Base-by-base conservation (phyloP, 129 eudicot genomes). In the Ambrosia trifida region DNA sequence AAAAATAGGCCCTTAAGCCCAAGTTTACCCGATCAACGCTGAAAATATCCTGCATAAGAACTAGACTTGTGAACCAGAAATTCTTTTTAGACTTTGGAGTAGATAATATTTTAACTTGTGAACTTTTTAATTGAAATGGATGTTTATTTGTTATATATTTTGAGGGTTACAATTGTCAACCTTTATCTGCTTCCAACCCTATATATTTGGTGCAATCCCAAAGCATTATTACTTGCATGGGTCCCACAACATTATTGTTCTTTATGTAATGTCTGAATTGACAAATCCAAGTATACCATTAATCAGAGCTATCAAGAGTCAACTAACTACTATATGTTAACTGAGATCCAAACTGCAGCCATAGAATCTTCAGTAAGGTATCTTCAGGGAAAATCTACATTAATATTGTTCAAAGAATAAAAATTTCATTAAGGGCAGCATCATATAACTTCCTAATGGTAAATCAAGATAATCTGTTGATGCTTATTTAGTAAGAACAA, bases 361-460 rank as follows among this genome's bases (percentile, higher is more conserved):
- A 79, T 45, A 67, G 65, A 67, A 64, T 69, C 81, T 83, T 83
- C 69, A 72, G 43, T 52, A 59, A 71, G 58, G 66, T 72, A 51
- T 78, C 84, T 76, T 81, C 83, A 60, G 58, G 51, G 45, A 41
- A 57, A 73, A 77, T 84, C 85, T 69, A 80, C 84, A 75, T 49
- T 72, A 8, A 38, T 36, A 38, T 64, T 49, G 58, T 59, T 47
- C 81, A 65, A 53, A 81, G 60, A 70, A 61, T 24, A 19, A 78
- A 78, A 78, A 60, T 52, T 51, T 65, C 28, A 80, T 35, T 19
- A 77, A 76, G 72, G 40, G 24, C 32, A 58, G 43, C 14, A 58
- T 35, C 14, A 60, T 69, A 46, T 70, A 51, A 41, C 8, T 77
- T 61, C 70, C 76, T 60, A 4, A 62, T 77, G 40, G 61, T 40